Percentiles rank a stretch among this genome's conserved stretches.
These are phyloP conservation scores for Psilocybe tampanensis DNA, from an alignment of 768 basidiomycete genomes.

Conservation along the genomic window DNA sequence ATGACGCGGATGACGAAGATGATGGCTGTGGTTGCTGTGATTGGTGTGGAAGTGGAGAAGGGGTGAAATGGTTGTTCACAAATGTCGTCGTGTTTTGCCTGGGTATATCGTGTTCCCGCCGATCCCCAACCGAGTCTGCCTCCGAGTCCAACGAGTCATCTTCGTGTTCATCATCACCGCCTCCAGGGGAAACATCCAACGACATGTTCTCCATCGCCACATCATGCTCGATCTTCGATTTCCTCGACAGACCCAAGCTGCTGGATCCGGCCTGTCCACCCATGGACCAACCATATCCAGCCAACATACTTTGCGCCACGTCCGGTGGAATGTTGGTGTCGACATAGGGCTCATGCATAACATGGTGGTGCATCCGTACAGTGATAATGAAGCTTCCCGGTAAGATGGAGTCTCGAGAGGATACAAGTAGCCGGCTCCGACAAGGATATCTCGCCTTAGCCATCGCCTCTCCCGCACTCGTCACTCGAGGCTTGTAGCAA, in stretches of 20 bases:
- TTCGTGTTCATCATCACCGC: background rate
- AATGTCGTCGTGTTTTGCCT: background rate
- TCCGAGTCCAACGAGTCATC: slow-evolving; percentile 6
- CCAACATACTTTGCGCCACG: slow-evolving; percentile 36
- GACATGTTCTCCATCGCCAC: background rate
- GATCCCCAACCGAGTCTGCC: background rate
- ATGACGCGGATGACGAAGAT: background rate
- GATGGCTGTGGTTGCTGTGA: too few species aligned
- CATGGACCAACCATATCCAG: slow-evolving; percentile 29
- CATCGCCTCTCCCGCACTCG: slow-evolving; percentile 38
- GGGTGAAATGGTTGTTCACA: background rate
- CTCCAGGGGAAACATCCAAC: background rate
- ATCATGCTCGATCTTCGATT: background rate
- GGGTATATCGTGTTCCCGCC: background rate
- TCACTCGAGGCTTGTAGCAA: slow-evolving; percentile 35
- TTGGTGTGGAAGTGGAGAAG: slow-evolving; percentile 1
- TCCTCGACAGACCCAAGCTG: background rate
- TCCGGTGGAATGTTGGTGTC: slow-evolving; percentile 40
- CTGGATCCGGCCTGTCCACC: background rate
- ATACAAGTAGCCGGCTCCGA: slow-evolving; percentile 46
- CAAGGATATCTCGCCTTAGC: slow-evolving; percentile 47
- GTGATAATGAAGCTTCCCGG: slow-evolving; percentile 32
- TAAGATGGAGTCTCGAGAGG: slow-evolving; percentile 37
- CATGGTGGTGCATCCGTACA: slow-evolving; percentile 46
- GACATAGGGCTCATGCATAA: slow-evolving; percentile 45